phyloP scores from a whole-genome alignment of 192 early-diverging fungal species.

The Backusella morwellensis region DNA sequence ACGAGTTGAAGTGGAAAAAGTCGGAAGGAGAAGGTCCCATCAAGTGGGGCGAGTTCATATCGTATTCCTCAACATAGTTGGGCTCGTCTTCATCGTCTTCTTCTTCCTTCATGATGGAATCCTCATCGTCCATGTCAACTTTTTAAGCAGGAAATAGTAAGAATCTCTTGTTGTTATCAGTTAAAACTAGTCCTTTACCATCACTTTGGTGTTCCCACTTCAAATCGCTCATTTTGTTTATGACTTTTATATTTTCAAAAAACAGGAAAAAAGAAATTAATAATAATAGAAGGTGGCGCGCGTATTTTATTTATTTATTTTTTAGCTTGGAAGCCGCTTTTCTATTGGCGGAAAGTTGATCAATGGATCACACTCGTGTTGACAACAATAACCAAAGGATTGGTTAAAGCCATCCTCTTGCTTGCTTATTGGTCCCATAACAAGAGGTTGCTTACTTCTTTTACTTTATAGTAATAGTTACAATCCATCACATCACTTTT shows the following conservation, averaged over 20 bases:
- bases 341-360: neutral
- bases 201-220: neutral
- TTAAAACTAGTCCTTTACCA: neutral
- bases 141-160: neutral
- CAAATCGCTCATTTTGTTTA: neutral
- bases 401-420: no score
- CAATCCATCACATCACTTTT: no score
- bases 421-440: no score
- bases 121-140: constrained; percentile 11
- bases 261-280: neutral
- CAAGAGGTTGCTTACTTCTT: no score
- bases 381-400: no score
- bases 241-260: neutral
- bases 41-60: neutral
- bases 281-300: neutral
- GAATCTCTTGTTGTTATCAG: no score
- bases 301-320: no score
- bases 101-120: constrained; percentile 3
- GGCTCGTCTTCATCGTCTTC: neutral
- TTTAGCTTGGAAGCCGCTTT: neutral
- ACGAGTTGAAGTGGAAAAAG: neutral
- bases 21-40: neutral
- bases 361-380: no score
- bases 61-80: neutral
- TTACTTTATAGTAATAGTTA: no score